Conservation (phyloP, 495 filamentous ascomycete species). For the Podospora conica region DNA sequence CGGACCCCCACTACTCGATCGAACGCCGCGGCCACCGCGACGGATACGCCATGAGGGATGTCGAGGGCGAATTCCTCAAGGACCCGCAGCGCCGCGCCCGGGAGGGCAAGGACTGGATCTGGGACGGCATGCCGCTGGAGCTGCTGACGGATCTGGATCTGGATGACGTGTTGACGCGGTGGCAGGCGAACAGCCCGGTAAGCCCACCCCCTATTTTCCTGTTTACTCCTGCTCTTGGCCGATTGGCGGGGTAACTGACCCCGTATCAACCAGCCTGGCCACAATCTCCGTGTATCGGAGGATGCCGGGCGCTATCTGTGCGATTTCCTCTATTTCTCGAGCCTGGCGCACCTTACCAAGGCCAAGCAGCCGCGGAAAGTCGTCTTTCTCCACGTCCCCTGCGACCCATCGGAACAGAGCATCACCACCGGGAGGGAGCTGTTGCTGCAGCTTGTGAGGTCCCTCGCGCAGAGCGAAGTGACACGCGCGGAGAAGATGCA, state of each 20-base stretch:
- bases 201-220: background rate
- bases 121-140: constrained; percentile 39
- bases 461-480: constrained; percentile 49
- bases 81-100: constrained; percentile 40
- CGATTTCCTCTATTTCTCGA: constrained; percentile 82
- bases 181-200: constrained; percentile 42
- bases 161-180: constrained; percentile 50
- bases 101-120: constrained; percentile 39
- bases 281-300: constrained; percentile 59
- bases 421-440: constrained; percentile 56
- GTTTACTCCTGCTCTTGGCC: constrained; percentile 1
- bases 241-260: background rate
- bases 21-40: constrained; percentile 68
- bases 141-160: constrained; percentile 46
- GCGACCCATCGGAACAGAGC: constrained; percentile 46
- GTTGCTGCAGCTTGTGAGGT: constrained; percentile 61
- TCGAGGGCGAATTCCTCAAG: constrained; percentile 52
- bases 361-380: constrained; percentile 50
- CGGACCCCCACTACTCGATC: constrained; percentile 59
- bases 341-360: constrained; percentile 51
- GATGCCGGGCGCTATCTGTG: constrained; percentile 79
- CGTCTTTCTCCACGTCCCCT: constrained; percentile 75
- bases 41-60: constrained; percentile 65
- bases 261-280: constrained; percentile 24
- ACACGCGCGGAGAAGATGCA: background rate